These are phyloP conservation scores for Blastobotrys ciferrii DNA, from an alignment of 1,139 yeast genomes.

Conservation along the genomic window DNA sequence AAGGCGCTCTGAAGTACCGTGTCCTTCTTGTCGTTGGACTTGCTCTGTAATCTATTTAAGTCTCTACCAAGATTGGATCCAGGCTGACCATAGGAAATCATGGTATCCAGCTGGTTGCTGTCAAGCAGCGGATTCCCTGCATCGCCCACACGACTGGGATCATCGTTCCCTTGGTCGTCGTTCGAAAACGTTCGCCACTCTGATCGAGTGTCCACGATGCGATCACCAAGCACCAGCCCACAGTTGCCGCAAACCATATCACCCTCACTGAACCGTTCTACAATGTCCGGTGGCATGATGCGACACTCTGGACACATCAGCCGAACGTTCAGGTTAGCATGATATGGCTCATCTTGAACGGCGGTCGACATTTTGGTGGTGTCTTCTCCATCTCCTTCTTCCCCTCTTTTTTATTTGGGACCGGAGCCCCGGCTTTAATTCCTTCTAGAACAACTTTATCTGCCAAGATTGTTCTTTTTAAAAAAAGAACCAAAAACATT, in stretches of 20 bases:
- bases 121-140: constrained; percentile 95
- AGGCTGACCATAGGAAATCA: constrained; percentile 78
- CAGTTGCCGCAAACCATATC: constrained; percentile 97
- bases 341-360: constrained; percentile 26
- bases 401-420: neutral
- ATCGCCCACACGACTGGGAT: constrained; percentile 99
- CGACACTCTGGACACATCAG: constrained; percentile 95
- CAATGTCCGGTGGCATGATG: constrained; percentile 90
- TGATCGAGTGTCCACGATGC: constrained; percentile 91
- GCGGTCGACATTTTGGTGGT: neutral
- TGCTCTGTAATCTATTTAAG: constrained; percentile 83
- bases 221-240: constrained; percentile 88
- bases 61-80: constrained; percentile 75
- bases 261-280: constrained; percentile 94
- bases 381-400: neutral
- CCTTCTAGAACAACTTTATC: neutral
- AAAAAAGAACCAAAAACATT: too few relatives aligned
- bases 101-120: constrained; percentile 87
- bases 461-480: too few relatives aligned
- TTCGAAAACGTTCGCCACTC: constrained; percentile 97
- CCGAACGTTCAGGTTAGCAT: constrained; percentile 71
- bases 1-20: constrained; percentile 86
- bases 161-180: constrained; percentile 97
- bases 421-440: constrained; percentile 1
- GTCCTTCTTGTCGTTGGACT: constrained; percentile 73